Base-by-base conservation (phyloP, 2,329 filamentous ascomycete species). In the Ophiosphaerella narmari region DNA sequence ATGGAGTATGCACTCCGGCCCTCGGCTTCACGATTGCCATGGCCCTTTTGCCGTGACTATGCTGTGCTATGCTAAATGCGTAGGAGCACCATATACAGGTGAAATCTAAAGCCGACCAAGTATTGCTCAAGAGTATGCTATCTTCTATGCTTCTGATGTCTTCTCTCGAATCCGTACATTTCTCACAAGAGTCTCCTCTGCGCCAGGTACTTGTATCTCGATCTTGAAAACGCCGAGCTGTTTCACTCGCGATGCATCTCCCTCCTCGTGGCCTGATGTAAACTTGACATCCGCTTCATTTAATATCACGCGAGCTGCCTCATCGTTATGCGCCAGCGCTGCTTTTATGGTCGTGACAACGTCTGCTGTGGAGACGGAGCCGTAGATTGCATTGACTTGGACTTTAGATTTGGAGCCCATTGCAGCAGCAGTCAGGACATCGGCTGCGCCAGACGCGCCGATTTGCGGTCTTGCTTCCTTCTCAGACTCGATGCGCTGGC, bases 281-380 rank as follows among this genome's bases (percentile, higher is more conserved):
- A 84, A 83, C 6, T 63, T 70, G 32, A 85, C 74, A 54, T 84
- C 78, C 31, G 76, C 73, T 43, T 82, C 75, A 2, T 70, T 69
- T 18, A 85, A 48, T 14, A 78, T 73, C 2, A 85, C 75, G 14
- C 77, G 73, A 29, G 75, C 72, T 24, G 79, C 80, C 65, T 83
- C 77, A 46, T 80, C 75, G 57, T 82, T 79, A 48, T 77, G 75
- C 32, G 76, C 77, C 55, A 84, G 68, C 21, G 77, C 73, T 36
- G 74, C 74, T 50, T 75, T 77, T 47, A 85, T 74, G 21, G 75
- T 77, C 13, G 71, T 65, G 7, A 74, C 75, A 46, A 85, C 73
- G 62, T 85, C 82, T 21, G 72, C 66, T 7, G 77, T 78, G n/a
- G 80, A 79, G 4, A 85, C 80, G 3, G 80, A 81, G 23, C 82